Evolutionary conservation across 2,329 filamentous ascomycete genomes (phyloP).

Genomic region (Cordyceps farinosa): DNA sequence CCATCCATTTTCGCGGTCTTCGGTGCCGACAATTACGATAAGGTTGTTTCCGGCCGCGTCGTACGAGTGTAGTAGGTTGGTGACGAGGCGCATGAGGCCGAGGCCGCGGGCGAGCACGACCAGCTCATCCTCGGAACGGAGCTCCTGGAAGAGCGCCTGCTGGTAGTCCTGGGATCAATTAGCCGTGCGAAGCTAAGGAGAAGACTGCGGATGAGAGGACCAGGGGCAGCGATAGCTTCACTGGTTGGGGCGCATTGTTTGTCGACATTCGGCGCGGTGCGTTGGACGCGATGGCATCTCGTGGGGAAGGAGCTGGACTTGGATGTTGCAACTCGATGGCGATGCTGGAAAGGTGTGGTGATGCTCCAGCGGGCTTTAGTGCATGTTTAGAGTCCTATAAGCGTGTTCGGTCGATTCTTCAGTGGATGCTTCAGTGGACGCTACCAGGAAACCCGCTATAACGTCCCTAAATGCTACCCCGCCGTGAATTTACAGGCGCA

Average conservation of each 20-base stretch:
- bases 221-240: conserved; percentile 73
- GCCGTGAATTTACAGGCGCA: neutral
- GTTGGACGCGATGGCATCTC: neutral
- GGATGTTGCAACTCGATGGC: neutral
- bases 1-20: conserved; percentile 93
- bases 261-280: conserved; percentile 46
- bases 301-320: conserved; percentile 5
- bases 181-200: conserved; percentile 17
- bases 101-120: conserved; percentile 88
- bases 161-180: conserved; percentile 69
- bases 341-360: neutral
- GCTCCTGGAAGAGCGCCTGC: conserved; percentile 88
- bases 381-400: neutral
- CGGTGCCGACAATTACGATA: conserved; percentile 82
- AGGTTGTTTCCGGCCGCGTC: conserved; percentile 94
- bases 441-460: neutral
- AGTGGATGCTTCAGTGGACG: neutral
- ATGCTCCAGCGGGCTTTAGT: neutral
- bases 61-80: conserved; percentile 95
- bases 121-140: conserved; percentile 87
- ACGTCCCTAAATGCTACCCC: neutral
- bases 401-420: neutral
- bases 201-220: conserved; percentile 23
- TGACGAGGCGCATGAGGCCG: conserved; percentile 84
- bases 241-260: conserved; percentile 58